These are phyloP conservation scores for Rosa rugosa DNA, from an alignment of 306 rosid species.

Conservation along the genomic window DNA sequence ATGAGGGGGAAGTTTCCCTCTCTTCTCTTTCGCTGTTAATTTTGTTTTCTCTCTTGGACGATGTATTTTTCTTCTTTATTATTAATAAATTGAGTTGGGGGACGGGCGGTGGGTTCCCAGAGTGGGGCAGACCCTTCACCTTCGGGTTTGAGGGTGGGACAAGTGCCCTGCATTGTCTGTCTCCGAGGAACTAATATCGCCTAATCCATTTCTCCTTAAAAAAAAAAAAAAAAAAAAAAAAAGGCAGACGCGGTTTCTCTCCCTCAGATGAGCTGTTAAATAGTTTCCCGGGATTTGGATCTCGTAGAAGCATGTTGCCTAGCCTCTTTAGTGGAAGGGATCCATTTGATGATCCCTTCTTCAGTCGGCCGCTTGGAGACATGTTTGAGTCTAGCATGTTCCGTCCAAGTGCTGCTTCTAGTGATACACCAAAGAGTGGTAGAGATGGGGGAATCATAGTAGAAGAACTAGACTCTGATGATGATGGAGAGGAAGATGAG, in stretches of 20 bases:
- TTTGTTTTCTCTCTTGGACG: too few species aligned
- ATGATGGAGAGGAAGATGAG: slow-evolving; percentile 39
- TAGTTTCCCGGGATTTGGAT: slow-evolving; percentile 48
- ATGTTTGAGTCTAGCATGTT: slow-evolving; percentile 30
- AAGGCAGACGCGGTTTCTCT: slow-evolving; percentile 30
- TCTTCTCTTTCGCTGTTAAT: too few species aligned
- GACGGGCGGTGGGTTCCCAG: too few species aligned
- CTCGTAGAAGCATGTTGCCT: slow-evolving; percentile 40
- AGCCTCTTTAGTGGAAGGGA: slow-evolving; percentile 62
- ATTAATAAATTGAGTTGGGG: too few species aligned
- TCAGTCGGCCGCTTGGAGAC: slow-evolving; percentile 51
- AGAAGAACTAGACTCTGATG: slow-evolving; percentile 67
- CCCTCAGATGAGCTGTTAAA: slow-evolving; percentile 27
- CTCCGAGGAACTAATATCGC: too few species aligned
- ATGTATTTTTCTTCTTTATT: too few species aligned
- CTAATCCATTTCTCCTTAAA: too few species aligned
- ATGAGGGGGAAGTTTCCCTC: too few species aligned
- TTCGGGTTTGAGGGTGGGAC: too few species aligned
- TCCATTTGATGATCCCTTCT: slow-evolving; percentile 86
- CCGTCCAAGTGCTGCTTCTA: slow-evolving; percentile 31
- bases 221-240: too few species aligned
- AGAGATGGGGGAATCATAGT: slow-evolving; percentile 50
- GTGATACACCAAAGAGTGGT: slow-evolving; percentile 26
- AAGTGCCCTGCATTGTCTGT: too few species aligned
- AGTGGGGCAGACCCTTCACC: too few species aligned